phyloP scores from a whole-genome alignment of 2,329 filamentous ascomycete genomes.

The Ophiobolus disseminans region DNA sequence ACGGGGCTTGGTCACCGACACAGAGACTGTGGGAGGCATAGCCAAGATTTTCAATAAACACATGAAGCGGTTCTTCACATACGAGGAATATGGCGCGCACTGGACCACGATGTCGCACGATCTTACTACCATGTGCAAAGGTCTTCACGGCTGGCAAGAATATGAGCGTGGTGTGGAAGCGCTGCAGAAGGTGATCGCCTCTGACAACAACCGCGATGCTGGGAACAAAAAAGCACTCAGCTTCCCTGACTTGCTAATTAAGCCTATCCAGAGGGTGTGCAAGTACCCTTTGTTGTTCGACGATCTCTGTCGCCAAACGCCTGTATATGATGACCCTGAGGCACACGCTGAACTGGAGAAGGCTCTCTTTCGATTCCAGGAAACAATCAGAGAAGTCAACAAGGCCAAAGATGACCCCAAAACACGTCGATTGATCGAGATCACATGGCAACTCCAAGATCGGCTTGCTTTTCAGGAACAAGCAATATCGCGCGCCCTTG shows the following conservation, averaged over 20 bases:
- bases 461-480: constrained; percentile 76
- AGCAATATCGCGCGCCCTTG: constrained; percentile 40
- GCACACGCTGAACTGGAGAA: constrained; percentile 82
- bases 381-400: constrained; percentile 82
- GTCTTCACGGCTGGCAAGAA: constrained; percentile 74
- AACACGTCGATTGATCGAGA: constrained; percentile 74
- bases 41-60: constrained; percentile 62
- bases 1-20: constrained; percentile 55
- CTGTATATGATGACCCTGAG: constrained; percentile 82
- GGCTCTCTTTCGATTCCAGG: constrained; percentile 73
- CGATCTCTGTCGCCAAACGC: constrained; percentile 82
- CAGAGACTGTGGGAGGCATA: constrained; percentile 61
- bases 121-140: constrained; percentile 71
- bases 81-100: constrained; percentile 90
- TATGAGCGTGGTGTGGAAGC: constrained; percentile 88
- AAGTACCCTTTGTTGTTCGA: constrained; percentile 88
- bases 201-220: constrained; percentile 69
- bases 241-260: constrained; percentile 86
- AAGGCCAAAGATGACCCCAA: constrained; percentile 78
- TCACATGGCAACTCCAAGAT: constrained; percentile 84
- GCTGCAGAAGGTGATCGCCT: constrained; percentile 75
- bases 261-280: constrained; percentile 93
- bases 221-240: constrained; percentile 78
- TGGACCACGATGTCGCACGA: constrained; percentile 87
- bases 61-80: constrained; percentile 83